These are phyloP conservation scores for Leccinum truebloodii DNA, from an alignment of 768 basidiomycete species.

Conservation along the genomic window DNA sequence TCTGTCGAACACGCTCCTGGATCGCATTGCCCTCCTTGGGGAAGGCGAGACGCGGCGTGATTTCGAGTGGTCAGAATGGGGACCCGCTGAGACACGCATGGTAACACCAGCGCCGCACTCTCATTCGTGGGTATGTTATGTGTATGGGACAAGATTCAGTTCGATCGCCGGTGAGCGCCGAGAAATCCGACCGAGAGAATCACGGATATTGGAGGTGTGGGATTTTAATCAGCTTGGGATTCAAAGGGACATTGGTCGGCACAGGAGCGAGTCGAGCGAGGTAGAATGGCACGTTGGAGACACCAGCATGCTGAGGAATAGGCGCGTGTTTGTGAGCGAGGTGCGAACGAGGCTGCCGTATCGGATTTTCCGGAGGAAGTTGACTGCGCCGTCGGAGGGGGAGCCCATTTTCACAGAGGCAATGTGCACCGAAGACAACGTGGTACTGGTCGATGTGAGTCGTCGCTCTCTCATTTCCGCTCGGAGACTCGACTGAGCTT, in stretches of 20 bases:
- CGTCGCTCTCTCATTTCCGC: background rate
- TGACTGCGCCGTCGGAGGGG: slow-evolving; percentile 14
- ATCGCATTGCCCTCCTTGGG: slow-evolving; percentile 22
- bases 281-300: slow-evolving; percentile 28
- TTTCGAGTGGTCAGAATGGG: slow-evolving; percentile 56
- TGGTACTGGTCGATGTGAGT: slow-evolving; percentile 52
- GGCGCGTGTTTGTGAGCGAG: slow-evolving; percentile 39
- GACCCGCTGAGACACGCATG: slow-evolving; percentile 47
- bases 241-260: slow-evolving; percentile 23
- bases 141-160: slow-evolving; percentile 50
- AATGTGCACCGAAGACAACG: slow-evolving; percentile 59
- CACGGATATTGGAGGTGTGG: slow-evolving; percentile 40
- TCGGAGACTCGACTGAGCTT: background rate
- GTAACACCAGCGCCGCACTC: slow-evolving; percentile 38
- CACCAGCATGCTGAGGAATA: slow-evolving; percentile 27
- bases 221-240: slow-evolving; percentile 53
- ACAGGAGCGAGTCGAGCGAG: slow-evolving; percentile 8
- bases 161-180: slow-evolving; percentile 20
- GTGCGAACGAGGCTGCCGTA: slow-evolving; percentile 51
- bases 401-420: slow-evolving; percentile 27
- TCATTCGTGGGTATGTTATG: slow-evolving; percentile 58
- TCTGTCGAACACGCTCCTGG: slow-evolving; percentile 39
- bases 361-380: slow-evolving; percentile 34
- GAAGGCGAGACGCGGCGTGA: slow-evolving; percentile 17
- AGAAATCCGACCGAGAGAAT: slow-evolving; percentile 10